phyloP scores from a whole-genome alignment of 1,284 basidiomycete species.

The Neonothopanus nambi region DNA sequence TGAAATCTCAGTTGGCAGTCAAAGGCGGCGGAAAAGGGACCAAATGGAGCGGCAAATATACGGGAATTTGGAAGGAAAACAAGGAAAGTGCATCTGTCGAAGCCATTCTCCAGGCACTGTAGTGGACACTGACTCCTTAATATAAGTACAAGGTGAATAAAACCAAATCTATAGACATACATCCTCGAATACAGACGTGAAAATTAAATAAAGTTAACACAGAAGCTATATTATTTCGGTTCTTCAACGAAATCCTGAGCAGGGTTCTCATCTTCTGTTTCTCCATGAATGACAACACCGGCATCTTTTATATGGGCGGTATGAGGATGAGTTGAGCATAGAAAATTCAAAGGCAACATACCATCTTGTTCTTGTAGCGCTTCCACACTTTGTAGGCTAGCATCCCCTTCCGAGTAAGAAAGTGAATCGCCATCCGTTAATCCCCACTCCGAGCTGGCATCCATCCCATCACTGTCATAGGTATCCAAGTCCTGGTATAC shows the following conservation, averaged over 20 bases:
- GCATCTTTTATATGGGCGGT: neutral
- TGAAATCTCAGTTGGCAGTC: constrained; percentile 57
- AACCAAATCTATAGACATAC: neutral
- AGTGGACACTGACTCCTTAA: neutral
- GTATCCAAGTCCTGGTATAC: constrained; percentile 16
- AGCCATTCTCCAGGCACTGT: constrained; percentile 35
- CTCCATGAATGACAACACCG: neutral
- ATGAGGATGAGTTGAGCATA: neutral
- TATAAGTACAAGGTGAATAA: neutral
- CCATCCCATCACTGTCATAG: constrained; percentile 22
- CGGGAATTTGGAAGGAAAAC: constrained; percentile 50
- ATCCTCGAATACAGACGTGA: too few species aligned
- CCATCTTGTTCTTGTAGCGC: neutral
- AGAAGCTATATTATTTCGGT: neutral
- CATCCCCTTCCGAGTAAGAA: constrained; percentile 9
- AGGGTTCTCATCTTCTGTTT: neutral
- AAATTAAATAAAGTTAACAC: too few species aligned
- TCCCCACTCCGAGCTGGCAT: constrained; percentile 21
- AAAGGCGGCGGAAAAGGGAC: constrained; percentile 68
- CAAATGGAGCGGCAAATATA: constrained; percentile 69
- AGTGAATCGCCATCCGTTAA: constrained; percentile 35
- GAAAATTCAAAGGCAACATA: neutral
- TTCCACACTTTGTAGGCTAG: constrained; percentile 11
- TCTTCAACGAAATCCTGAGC: neutral
- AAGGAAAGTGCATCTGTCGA: constrained; percentile 42